Evolutionary conservation across 2,329 filamentous ascomycete species (phyloP), one percentile per base, ranked within the genome.

Genomic region (Nemania sp.): DNA sequence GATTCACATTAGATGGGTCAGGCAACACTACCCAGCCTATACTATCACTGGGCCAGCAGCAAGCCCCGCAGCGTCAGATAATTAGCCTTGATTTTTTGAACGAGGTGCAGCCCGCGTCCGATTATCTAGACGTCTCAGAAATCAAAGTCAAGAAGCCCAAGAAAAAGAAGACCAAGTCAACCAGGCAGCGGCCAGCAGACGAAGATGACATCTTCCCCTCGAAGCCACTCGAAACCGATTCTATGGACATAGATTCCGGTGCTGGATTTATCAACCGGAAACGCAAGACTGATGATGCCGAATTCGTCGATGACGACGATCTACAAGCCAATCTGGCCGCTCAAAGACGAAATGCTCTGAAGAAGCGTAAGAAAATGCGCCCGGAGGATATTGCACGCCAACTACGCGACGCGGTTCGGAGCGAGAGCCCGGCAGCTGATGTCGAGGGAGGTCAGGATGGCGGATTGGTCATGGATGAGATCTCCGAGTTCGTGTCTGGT

Each of bases 101-200:
- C 68, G 82, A 86, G 15, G 84, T 89, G 37, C 78, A 82, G 7
- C 86, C 86, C 1, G 76, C 82, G 14, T 96, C 92, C 15, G 94
- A 99, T 70, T 99, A 99, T 70, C 78, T 95, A 60, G 91, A 96
- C 57, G 75, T 87, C 14, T 89, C 89, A 1, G 88, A 94, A 63
- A 83, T 97, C 66, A 99, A 97, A 72, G 82, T 97, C 59, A 95
- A 91, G 75, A 99, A 96, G 71, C 87, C 90, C 0, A 97, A 96
- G 74, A 97, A 86, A 72, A 95, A 93, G 76, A 94, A 93, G 73
- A 81, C 84, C 26, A 93, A 91, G 70, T 80, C 83, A 20, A 90
- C 88, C 2, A 80, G 89, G 45, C 84, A 89, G 67, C 88, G 86
- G 62, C 80, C 80, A 1, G 73, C 79, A n/a, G 83, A 86, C 36